A percentile compares a stretch with the other conserved stretches of the same genome.
These are phyloP conservation scores for Tilletiopsis washingtonensis DNA, from an alignment of 1,284 basidiomycete species.

Conservation along the genomic window DNA sequence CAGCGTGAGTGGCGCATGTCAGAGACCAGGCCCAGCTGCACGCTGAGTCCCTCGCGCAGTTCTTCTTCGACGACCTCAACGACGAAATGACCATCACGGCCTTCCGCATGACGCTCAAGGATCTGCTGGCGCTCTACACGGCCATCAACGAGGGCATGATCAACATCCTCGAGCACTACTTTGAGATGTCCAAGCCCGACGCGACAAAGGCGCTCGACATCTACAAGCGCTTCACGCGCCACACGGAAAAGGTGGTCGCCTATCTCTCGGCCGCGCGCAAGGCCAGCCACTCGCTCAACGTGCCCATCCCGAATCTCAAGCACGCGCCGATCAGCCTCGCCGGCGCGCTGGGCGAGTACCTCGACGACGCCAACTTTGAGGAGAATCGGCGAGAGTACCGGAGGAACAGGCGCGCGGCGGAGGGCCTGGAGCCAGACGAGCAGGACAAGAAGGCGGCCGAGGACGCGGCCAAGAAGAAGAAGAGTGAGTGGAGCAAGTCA, in stretches of 20 bases:
- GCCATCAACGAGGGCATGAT: slow-evolving; percentile 97
- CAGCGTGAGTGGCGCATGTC: slow-evolving; percentile 56
- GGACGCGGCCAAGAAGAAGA: slow-evolving; percentile 25
- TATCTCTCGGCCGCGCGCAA: slow-evolving; percentile 88
- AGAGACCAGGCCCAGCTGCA: neutral
- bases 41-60: slow-evolving; percentile 52
- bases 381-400: slow-evolving; percentile 87
- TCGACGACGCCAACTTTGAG: slow-evolving; percentile 92
- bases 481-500: slow-evolving; percentile 1
- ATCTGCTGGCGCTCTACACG: slow-evolving; percentile 88
- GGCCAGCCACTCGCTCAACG: slow-evolving; percentile 81
- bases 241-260: slow-evolving; percentile 88
- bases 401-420: slow-evolving; percentile 60
- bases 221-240: slow-evolving; percentile 89
- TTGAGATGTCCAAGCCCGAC: slow-evolving; percentile 93
- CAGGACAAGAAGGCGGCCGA: slow-evolving; percentile 11
- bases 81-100: slow-evolving; percentile 86
- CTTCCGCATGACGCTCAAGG: slow-evolving; percentile 90
- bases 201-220: slow-evolving; percentile 76
- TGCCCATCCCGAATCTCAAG: slow-evolving; percentile 86
- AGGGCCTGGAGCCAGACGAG: slow-evolving; percentile 7
- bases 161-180: slow-evolving; percentile 89
- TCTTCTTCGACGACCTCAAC: slow-evolving; percentile 85
- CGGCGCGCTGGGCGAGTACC: slow-evolving; percentile 86
- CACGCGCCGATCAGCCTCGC: slow-evolving; percentile 92